Percentiles rank a stretch among this genome's conserved stretches.
These are phyloP conservation scores for Fomitopsis pinicola DNA, from an alignment of 1,284 basidiomycete species.

Conservation along the genomic window DNA sequence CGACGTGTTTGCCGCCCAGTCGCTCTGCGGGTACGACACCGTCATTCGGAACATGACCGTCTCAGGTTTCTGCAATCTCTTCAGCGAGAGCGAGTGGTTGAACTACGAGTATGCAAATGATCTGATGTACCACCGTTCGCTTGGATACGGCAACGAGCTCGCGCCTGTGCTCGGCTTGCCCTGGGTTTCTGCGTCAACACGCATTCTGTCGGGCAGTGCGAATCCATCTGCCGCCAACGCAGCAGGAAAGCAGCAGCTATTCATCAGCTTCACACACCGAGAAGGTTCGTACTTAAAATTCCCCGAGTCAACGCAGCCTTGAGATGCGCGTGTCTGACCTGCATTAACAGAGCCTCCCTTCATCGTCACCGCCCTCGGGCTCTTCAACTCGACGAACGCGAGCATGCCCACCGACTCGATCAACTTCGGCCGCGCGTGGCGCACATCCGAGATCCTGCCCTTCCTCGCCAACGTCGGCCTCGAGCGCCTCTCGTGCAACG, in stretches of 20 bases:
- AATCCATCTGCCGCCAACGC: background rate
- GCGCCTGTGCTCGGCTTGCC: background rate
- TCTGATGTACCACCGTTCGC: background rate
- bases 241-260: background rate
- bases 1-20: background rate
- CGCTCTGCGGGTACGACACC: background rate
- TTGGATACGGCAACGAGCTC: background rate
- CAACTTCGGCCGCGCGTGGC: background rate
- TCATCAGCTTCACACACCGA: background rate
- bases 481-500: background rate
- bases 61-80: background rate
- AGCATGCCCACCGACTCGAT: background rate
- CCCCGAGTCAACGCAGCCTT: background rate
- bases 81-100: background rate
- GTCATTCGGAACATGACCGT: background rate
- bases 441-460: background rate
- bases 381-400: background rate
- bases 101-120: background rate
- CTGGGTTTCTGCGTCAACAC: background rate
- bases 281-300: background rate
- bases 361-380: background rate
- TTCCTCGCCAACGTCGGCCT: background rate
- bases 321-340: background rate
- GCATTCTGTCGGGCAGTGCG: background rate
- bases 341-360: background rate